A percentile compares a stretch with the other conserved stretches of the same genome.
Conservation (phyloP, 2,329 filamentous ascomycete genomes). For the Penicillium sp. region DNA sequence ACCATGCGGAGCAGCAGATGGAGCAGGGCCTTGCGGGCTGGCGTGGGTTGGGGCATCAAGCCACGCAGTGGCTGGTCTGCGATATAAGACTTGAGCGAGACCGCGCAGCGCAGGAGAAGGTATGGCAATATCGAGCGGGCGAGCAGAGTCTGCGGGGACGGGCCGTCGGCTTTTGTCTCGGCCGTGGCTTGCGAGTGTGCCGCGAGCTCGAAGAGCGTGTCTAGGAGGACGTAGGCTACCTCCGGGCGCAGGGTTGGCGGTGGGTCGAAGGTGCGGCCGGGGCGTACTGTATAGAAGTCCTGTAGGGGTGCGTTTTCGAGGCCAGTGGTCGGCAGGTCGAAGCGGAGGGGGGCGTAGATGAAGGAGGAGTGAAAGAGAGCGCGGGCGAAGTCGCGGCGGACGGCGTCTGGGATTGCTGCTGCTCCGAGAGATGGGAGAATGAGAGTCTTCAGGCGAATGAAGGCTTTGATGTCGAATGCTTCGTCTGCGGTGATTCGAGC, state of each 20-base stretch:
- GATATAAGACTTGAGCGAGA: constrained; percentile 79
- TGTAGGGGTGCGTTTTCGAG: constrained; percentile 53
- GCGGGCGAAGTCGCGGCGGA: constrained; percentile 67
- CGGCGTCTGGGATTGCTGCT: constrained; percentile 61
- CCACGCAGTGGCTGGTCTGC: constrained; percentile 89
- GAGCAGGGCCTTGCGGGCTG: constrained; percentile 73
- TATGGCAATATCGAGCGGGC: constrained; percentile 75
- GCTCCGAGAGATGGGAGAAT: constrained; percentile 73
- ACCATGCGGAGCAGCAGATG: constrained; percentile 68
- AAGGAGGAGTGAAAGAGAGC: constrained; percentile 79
- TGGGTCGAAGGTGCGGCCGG: constrained; percentile 70
- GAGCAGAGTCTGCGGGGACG: constrained; percentile 53
- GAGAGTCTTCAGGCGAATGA: constrained; percentile 62
- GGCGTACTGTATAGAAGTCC: constrained; percentile 62
- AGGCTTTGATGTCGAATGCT: constrained; percentile 74
- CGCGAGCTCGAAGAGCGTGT: constrained; percentile 72
- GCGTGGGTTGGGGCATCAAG: constrained; percentile 80
- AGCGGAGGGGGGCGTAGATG: constrained; percentile 67
- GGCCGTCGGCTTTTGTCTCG: background rate
- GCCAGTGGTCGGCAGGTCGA: constrained; percentile 52
- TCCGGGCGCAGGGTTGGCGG: constrained; percentile 61
- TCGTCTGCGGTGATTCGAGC: constrained; percentile 64
- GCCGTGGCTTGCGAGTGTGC: constrained; percentile 46
- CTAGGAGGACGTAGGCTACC: constrained; percentile 77
- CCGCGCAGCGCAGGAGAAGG: constrained; percentile 74